phyloP scores from a whole-genome alignment of 805 yeast species.

The Kodamaea restingae region DNA sequence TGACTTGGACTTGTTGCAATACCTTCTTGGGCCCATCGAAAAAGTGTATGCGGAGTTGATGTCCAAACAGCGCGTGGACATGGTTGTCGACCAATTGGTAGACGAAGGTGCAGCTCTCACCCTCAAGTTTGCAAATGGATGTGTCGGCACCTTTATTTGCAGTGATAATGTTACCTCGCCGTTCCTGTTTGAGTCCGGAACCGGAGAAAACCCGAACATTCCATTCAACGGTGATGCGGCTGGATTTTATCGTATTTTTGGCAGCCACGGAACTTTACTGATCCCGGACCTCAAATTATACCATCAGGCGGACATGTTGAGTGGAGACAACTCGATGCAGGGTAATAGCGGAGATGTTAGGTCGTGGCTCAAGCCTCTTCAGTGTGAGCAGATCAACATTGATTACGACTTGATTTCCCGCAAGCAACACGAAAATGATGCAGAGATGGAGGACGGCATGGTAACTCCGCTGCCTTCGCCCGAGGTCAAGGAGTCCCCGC shows the following conservation, averaged over 20 bases:
- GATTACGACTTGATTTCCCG: slow-evolving; percentile 11
- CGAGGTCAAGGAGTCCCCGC: slow-evolving; percentile 20
- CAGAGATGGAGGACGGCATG: slow-evolving; percentile 11
- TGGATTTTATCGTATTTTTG: slow-evolving; percentile 37
- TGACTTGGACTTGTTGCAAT: slow-evolving; percentile 36
- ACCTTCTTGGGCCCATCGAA: slow-evolving; percentile 35
- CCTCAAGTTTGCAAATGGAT: slow-evolving; percentile 28
- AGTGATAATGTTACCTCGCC: slow-evolving; percentile 37
- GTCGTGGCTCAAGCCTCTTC: slow-evolving; percentile 28
- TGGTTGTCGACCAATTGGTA: slow-evolving; percentile 16
- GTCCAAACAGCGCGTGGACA: slow-evolving; percentile 24
- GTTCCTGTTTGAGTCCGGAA: slow-evolving; percentile 35
- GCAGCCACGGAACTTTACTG: slow-evolving; percentile 36
- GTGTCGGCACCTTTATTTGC: slow-evolving; percentile 35
- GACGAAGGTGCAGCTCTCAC: slow-evolving; percentile 39
- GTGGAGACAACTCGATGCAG: slow-evolving; percentile 11
- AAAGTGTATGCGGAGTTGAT: slow-evolving; percentile 35
- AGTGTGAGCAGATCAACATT: slow-evolving; percentile 18
- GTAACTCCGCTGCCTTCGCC: slow-evolving; percentile 33
- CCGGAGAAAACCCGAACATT: slow-evolving; percentile 38
- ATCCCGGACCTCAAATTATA: slow-evolving; percentile 35
- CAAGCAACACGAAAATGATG: slow-evolving; percentile 7
- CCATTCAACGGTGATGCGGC: slow-evolving; percentile 26
- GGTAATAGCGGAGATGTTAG: slow-evolving; percentile 14
- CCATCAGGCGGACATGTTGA: slow-evolving; percentile 17